Evolutionary conservation across 2,329 filamentous ascomycete species (phyloP).

Genomic region (Penicillium crustosum): DNA sequence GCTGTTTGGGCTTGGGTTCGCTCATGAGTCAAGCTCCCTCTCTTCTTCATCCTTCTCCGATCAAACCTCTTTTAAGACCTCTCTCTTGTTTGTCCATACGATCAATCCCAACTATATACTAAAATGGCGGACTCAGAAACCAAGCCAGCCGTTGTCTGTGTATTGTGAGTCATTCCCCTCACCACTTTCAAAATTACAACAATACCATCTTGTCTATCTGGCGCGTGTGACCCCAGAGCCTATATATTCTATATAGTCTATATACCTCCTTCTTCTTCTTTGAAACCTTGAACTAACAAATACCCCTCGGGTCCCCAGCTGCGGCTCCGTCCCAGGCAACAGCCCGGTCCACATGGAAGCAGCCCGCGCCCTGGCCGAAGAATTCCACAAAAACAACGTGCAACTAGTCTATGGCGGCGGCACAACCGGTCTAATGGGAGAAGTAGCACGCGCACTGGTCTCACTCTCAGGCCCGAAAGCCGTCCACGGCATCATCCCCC

Average conservation of each 20-base stretch:
- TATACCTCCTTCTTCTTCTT: neutral
- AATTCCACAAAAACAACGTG: constrained; percentile 75
- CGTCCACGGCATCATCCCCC: constrained; percentile 93
- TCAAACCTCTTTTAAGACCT: neutral
- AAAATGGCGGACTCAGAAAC: constrained; percentile 18
- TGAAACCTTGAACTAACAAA: constrained; percentile 8
- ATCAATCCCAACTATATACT: neutral
- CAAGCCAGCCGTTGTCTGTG: constrained; percentile 71
- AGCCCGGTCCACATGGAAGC: constrained; percentile 74
- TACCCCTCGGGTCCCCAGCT: constrained; percentile 50
- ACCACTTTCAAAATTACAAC: neutral
- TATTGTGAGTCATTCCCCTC: constrained; percentile 61
- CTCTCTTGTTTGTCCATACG: neutral
- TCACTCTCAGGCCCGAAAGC: constrained; percentile 73
- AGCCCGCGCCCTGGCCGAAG: constrained; percentile 70
- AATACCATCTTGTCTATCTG: neutral
- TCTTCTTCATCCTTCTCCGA: neutral
- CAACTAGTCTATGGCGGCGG: constrained; percentile 92
- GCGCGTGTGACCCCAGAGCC: neutral
- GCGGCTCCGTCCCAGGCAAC: constrained; percentile 74
- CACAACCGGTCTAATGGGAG: constrained; percentile 93
- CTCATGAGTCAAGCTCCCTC: neutral
- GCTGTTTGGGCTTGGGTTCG: neutral
- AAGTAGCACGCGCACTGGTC: constrained; percentile 82
- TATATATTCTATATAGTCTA: neutral